Evolutionary conservation across 257 asterid genomes (phyloP), one percentile per base, ranked within the genome.

Genomic region (Nicotiana benthamiana): DNA sequence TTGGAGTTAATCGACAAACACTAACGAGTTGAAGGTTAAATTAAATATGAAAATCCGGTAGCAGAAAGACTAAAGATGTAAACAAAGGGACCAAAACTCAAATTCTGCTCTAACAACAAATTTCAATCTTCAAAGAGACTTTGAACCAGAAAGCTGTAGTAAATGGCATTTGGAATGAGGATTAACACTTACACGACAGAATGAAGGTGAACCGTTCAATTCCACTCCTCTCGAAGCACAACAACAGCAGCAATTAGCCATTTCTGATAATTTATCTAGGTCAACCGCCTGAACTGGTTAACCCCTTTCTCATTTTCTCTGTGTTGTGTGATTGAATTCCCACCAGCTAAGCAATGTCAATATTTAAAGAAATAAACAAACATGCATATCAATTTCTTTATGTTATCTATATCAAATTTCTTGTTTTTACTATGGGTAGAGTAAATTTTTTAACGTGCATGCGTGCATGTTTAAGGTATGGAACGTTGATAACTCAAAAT

Each of bases 241-340:
- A 87, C 96, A 93, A 75, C 95, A 92, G 74, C 94, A 90, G 80
- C 97, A 93, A 85, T 89, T 94, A 48, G 97, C 97, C 97, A 93
- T 93, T 74, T 83, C 86, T 84, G 81, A 53, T 34, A 75, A 81
- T 80, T 60, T 82, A 87, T 80, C 70, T 68, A 81, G 79, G 77
- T 83, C 86, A 86, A 85, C 88, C 88, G 85, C 90, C 85, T 48
- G 83, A 78, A 68, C 80, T 87, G 85, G 83, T 74, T 70, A 57
- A 89, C 66, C 62, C 85, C 84, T 83, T 80, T 89, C 61, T 84
- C 97, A 91, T 91, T 63, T 78, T 80, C 53, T 79, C 79, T 84
- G n/a, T n/a, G n/a, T n/a, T n/a, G n/a, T n/a, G n/a, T n/a, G n/a
- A n/a, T n/a, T n/a, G n/a, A n/a, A n/a, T n/a, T n/a, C n/a, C n/a